Evolutionary conservation across 257 asterid species (phyloP), one percentile per base, ranked within the genome.

Genomic region (Nicotiana benthamiana): DNA sequence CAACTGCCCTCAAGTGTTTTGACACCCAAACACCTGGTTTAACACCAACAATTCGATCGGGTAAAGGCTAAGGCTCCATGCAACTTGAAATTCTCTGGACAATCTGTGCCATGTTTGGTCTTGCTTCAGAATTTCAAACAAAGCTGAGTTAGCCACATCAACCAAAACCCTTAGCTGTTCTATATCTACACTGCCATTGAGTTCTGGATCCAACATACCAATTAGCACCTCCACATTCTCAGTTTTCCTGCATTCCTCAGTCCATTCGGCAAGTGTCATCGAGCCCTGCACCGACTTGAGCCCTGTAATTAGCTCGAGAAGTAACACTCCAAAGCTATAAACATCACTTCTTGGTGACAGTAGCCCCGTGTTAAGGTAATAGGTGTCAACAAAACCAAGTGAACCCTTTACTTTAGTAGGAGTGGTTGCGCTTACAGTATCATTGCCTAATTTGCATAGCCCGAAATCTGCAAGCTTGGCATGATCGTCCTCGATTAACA

Each of bases 401-500:
- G 97, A 92, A 18, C 97, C 97, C 77, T 92, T 92, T 1, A 93
- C 82, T 0, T 91, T 85, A 1, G 90, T 89, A 1, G 97, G 97
- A 0, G 97, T 90, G 80, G 80, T 86, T 0, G 91, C 91, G 3
- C 84, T 81, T 60, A 86, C 87, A 0, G 87, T 75, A 57, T 92
- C 93, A 48, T 78, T 86, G 2, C 95, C 97, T 0, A 93, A 90
- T 84, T 93, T 93, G 91, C 97, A 92, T 10, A 90, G 88, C 11
- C 95, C 97, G 20, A 93, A 93, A 75, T 93, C 97, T 0, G 97
- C 95, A 0, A 92, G 88, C 63, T 93, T 93, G 36, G 94, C 97
- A 10, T 82, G 92, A n/a, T 80, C 63, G n/a, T 93, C 91, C 66
- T 84, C 82, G 56, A 87, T 80, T 51, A 93, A 65, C 61, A 92